Evolutionary conservation across 441 rosid species (phyloP), one percentile per base, ranked within the genome.

Genomic region (Mallotus repandus): DNA sequence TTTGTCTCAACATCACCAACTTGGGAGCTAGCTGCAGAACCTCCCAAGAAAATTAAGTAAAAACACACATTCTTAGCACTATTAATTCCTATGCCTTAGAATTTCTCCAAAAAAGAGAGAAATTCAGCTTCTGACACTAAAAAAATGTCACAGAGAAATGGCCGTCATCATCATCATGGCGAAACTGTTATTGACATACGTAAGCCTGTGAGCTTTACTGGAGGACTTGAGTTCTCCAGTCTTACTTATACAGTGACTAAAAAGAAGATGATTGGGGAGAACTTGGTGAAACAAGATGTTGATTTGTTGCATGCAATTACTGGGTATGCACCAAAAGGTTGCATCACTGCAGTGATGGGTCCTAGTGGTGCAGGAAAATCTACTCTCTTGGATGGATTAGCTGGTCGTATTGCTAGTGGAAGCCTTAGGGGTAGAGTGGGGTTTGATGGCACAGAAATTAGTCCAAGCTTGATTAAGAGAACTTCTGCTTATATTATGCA

Each of bases 321-420:
- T 2, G 94, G 94, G n/a, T 82, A 85, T 46, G 90, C 90, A 11
- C 91, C 94, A 0, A 88, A 88, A 76, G 90, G 94, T 3, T 86
- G 88, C 78, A 67, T 87, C 74, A 88, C 89, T 2, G 94, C 91
- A 0, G 90, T 89, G 54, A 86, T 89, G 91, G 94, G 90, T 66
- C 90, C 89, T 2, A 89, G 94, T 52, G 94, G 92, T 22, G 91
- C 94, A 0, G 90, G 91, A 45, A 89, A 89, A 76, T 89, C 94
- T 7, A 88, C 94, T 2, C 69, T 89, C 12, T 70, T 89, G 67
- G 94, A 89, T 56, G 91, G 82, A 18, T 38, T 89, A 64, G 91
- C 89, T 0, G 89, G 92, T 13, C 78, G 88, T 7, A 89, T 88
- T 4, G 86, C 91, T 0, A 86, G 85, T 48, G 91, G 88, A 65